Conservation (phyloP, 345 rosid species). For the Salix dunnii region DNA sequence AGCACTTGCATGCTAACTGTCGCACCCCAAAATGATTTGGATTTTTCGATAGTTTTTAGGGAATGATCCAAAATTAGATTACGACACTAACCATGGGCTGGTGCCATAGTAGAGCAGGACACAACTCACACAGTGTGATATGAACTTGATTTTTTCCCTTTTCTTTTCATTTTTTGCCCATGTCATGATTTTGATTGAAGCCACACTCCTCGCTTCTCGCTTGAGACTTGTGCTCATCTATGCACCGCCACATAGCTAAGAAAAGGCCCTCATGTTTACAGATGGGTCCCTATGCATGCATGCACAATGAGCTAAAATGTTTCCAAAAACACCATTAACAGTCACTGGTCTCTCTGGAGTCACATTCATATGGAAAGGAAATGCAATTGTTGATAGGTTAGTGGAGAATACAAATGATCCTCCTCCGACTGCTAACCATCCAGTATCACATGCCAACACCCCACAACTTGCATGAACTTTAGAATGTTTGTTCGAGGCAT, state of each 20-base stretch:
- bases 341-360: neutral
- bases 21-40: too few species aligned
- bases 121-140: neutral
- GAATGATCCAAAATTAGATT: too few species aligned
- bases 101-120: neutral
- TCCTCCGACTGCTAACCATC: neutral
- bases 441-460: neutral
- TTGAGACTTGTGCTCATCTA: neutral
- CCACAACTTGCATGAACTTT: neutral
- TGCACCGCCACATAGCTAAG: neutral
- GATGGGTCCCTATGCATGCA: neutral
- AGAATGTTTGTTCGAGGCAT: neutral
- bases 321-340: neutral
- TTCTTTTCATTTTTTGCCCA: neutral
- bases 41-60: too few species aligned
- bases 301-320: neutral
- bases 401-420: conserved; percentile 1
- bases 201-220: too few species aligned
- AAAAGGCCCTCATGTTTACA: neutral
- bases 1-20: neutral
- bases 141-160: neutral
- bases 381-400: neutral
- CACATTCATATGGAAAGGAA: neutral
- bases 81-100: neutral
- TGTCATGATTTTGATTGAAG: neutral